Evolutionary conservation across 2,329 filamentous ascomycete genomes (phyloP), one percentile per base, ranked within the genome.

Genomic region (Aspergillus intermedius): DNA sequence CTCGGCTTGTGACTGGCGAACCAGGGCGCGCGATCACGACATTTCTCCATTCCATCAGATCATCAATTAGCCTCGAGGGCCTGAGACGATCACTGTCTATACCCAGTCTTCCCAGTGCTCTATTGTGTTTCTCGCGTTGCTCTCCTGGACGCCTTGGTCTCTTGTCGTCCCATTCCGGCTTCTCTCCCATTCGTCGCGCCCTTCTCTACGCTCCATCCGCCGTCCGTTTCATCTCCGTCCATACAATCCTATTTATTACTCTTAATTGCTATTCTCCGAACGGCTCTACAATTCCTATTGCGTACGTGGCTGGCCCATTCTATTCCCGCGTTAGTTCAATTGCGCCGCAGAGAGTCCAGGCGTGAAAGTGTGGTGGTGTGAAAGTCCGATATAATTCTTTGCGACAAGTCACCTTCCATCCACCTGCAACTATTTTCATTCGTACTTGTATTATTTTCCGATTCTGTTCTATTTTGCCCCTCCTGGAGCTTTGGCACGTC

Each of bases 31-130:
- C 64, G 63, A 70, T 70, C 64, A 68, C 67, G 67, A 70, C 67
- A 70, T 70, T 68, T 69, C 64, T 63, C 65, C 67, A 68, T 68
- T 64, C 54, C 60, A 70, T 70, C 64, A 67, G 62, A 67, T 67
- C 66, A 69, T 70, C 64, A 53, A 53, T 57, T 59, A 64, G 62
- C 54, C 52, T 49, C 49, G 45, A 49, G 51, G 55, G 48, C 54
- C 49, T 55, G 45, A 60, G 54, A 60, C 55, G 54, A 59, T 57
- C 55, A 46, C 49, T 44, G 48, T 39, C 44, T 23, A 37, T 46
- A 40, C 23, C 44, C 42, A 44, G 46, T 46, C 45, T 41, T 42
- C 45, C 47, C 48, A 46, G 41, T 40, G 37, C 25, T 32, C 12
- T 41, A 42, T 28, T 48, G 45, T 30, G 21, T 28, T 15, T 46